Base-by-base conservation (phyloP, 352 stramenopile species). In the Globisporangium barbulae region DNA sequence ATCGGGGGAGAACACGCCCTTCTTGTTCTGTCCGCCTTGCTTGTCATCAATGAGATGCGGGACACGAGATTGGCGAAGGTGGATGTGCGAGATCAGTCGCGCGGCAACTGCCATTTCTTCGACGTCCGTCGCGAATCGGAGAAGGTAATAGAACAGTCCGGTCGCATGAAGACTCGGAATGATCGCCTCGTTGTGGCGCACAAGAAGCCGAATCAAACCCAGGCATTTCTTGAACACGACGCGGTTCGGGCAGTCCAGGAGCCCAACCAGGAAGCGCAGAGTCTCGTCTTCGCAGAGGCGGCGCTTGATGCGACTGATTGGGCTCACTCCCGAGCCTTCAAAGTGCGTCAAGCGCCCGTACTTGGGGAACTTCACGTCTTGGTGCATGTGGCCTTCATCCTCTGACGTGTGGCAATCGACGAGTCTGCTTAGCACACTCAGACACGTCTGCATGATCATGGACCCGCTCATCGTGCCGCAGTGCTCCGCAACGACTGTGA, bases 361-460 rank as follows among this genome's bases (percentile, higher is more conserved):
- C 44, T 92, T 91, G 3, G 85, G 85, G 39, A 90, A 92, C 44
- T 79, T 81, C 35, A 89, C 65, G 59, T 94, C 85, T 61, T 94
- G 85, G 37, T 85, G 74, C 65, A 92, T 85, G 47, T 85, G 79
- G 4, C 83, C 85, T 78, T 95, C 87, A 53, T 93, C 83, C 62
- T 91, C 81, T 5, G 84, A 76, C 19, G 87, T 94, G 50, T 94
- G 84, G 53, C 85, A 93, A 67, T 95, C 85, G 35, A 95, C 85
- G 10, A 95, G 74, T 22, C 85, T 78, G 62, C 83, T 92, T 21
- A 95, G 69, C 5, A 95, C 82, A 60, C 85, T 90, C 58, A 95
- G 72, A 47, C 87, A 95, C 6, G 87, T 93, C 59, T 95, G 87
- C 76, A 93, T 85, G 65, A 95, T 95, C 85, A 93, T 94, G 6